phyloP scores from a whole-genome alignment of 2,329 filamentous ascomycete species.

The Botrytis pseudocinerea region DNA sequence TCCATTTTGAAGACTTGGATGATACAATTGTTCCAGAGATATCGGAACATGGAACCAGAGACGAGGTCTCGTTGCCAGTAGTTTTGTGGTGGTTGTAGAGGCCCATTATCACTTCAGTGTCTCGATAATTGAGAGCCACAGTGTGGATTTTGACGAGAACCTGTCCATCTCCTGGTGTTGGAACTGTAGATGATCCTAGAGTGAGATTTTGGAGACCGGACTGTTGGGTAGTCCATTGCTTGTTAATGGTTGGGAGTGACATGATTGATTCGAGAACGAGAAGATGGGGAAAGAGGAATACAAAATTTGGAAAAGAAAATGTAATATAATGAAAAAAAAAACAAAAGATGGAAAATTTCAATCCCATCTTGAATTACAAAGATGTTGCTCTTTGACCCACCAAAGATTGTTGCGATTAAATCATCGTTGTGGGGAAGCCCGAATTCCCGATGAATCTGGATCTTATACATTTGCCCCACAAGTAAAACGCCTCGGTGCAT shows the following conservation, averaged over 20 bases:
- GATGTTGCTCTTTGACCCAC: constrained; percentile 13
- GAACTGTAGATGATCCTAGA: constrained; percentile 48
- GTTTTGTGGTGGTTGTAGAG: constrained; percentile 65
- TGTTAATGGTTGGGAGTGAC: constrained; percentile 35
- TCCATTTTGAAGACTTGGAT: constrained; percentile 49
- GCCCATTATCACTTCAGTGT: constrained; percentile 34
- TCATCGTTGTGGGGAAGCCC: constrained; percentile 4
- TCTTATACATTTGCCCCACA: constrained; percentile 10
- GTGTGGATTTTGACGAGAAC: constrained; percentile 39
- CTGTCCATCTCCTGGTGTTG: constrained; percentile 51
- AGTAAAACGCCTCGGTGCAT: constrained; percentile 5
- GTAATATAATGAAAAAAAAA: neutral
- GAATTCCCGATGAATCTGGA: constrained; percentile 20
- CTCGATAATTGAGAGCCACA: constrained; percentile 37
- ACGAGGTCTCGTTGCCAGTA: constrained; percentile 42
- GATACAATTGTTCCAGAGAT: constrained; percentile 64
- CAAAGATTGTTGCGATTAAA: neutral
- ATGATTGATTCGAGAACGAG: neutral
- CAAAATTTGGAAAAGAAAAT: neutral
- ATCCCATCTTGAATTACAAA: neutral
- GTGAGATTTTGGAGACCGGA: constrained; percentile 57
- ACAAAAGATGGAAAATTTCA: neutral
- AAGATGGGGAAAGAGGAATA: neutral
- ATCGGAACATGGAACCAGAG: constrained; percentile 63
- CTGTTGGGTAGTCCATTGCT: constrained; percentile 57